Evolutionary conservation across 202 grass and related monocot genomes (phyloP).

Genomic region (Carex arenaria): DNA sequence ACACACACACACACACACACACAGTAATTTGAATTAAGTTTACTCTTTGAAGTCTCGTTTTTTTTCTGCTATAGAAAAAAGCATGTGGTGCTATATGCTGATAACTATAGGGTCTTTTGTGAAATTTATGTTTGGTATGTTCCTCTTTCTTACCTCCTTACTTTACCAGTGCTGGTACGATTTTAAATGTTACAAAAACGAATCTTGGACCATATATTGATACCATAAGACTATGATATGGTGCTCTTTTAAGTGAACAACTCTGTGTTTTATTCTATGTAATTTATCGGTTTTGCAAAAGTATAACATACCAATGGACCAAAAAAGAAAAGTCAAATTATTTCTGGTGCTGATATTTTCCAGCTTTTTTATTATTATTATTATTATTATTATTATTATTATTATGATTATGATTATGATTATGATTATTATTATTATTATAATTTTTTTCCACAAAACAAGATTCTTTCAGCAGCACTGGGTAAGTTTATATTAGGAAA

Average conservation of each 20-base stretch:
- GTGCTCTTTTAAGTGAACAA: not conserved
- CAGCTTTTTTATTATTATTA: not conserved
- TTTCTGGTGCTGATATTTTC: not conserved
- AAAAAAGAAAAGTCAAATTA: not conserved
- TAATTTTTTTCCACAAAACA: constrained; percentile 19
- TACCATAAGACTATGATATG: not conserved
- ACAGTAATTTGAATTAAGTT: constrained; percentile 28
- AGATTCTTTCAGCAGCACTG: constrained; percentile 92
- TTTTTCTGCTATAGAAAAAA: not conserved
- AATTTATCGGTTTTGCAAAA: not conserved
- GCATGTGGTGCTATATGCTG: not conserved
- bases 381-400: not conserved
- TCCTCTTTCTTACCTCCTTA: constrained; percentile 4
- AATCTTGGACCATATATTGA: not conserved
- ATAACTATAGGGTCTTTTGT: no score
- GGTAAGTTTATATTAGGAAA: not conserved
- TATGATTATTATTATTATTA: no score
- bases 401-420: no score
- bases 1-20: not conserved
- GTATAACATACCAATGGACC: not conserved
- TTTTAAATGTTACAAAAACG: not conserved
- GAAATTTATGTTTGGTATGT: constrained; percentile 25
- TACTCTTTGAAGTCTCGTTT: not conserved
- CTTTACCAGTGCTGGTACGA: not conserved
- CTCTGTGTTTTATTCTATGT: not conserved